Percentiles rank a stretch among this genome's conserved stretches.
These are phyloP conservation scores for Neurospora sublineolata DNA, from an alignment of 495 filamentous ascomycete species.

Conservation along the genomic window DNA sequence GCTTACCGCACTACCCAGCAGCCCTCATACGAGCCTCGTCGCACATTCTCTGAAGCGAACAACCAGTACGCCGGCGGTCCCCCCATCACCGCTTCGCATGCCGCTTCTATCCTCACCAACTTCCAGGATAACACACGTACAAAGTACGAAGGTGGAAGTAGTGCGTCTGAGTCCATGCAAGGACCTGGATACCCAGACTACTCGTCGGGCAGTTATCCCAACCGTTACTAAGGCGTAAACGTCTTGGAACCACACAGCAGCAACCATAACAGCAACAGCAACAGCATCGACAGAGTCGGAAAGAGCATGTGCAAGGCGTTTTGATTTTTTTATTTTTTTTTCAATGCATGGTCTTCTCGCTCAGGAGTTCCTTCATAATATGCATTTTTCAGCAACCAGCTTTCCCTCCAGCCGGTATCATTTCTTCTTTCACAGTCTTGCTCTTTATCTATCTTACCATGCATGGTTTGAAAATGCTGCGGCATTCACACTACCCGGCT, in stretches of 20 bases:
- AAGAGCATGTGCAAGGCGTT: not conserved
- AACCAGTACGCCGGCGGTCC: not conserved
- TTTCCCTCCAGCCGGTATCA: not conserved
- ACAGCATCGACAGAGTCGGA: not conserved
- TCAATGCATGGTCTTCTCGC: not conserved
- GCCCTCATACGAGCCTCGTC: not conserved
- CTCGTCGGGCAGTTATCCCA: not conserved
- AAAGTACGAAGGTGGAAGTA: not conserved
- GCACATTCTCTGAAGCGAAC: not conserved
- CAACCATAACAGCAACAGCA: not conserved
- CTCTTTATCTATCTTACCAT: not conserved
- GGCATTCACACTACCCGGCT: not conserved
- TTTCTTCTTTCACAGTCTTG: not conserved
- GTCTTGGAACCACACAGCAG: not conserved
- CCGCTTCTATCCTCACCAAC: not conserved
- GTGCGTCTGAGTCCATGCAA: not conserved
- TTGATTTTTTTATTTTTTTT: not conserved
- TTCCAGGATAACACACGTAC: not conserved
- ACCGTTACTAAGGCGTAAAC: not conserved
- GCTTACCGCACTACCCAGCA: not conserved
- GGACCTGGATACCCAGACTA: not conserved
- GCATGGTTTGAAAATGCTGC: not conserved
- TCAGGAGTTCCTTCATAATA: not conserved
- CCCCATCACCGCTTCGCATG: not conserved
- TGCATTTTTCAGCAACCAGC: not conserved